Evolutionary conservation across 2,329 filamentous ascomycete genomes (phyloP), one percentile per base, ranked within the genome.

Genomic region (Venturiaceae sp.): DNA sequence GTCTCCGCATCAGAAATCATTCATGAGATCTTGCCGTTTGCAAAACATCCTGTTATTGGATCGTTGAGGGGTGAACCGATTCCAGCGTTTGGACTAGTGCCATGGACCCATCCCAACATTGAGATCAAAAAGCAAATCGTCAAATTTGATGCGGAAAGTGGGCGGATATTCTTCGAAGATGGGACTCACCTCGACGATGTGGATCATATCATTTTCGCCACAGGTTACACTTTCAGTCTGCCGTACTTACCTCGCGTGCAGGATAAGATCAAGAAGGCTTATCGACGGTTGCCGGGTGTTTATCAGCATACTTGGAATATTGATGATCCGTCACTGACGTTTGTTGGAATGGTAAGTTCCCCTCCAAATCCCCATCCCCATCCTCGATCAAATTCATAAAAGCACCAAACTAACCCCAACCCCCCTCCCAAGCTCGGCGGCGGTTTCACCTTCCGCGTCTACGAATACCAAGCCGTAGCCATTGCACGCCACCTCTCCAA

Each of bases 401-500:
- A n/a, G n/a, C n/a, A n/a, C n/a, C n/a, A n/a, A n/a, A n/a, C n/a
- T n/a, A n/a, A n/a, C n/a, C n/a, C n/a, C n/a, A n/a, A n/a, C n/a
- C 36, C 11, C n/a, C n/a, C n/a, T 11, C n/a, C n/a, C 36, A 11
- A 39, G 36, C 36, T 79, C 0, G 72, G 72, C 1, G 79, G 79
- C 0, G 81, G 80, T 0, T 68, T 87, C 30, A 87, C 84, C 0
- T 87, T 88, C 71, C 85, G 84, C 65, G 77, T 86, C 34, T 86
- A 85, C 58, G 84, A 87, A 69, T 86, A 82, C 81, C 84, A 87
- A 64, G 83, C 83, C 7, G 83, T 86, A 0, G 74, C 81, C 1
- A 81, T 79, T 0, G 83, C 84, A 1, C 73, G 83, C 0, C 68
- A 84, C 2, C 73, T 86, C 0, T 78, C 83, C 0, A 81, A 81